phyloP scores from a whole-genome alignment of 2,329 filamentous ascomycete species.

The Ophiocordyceps unilateralis region DNA sequence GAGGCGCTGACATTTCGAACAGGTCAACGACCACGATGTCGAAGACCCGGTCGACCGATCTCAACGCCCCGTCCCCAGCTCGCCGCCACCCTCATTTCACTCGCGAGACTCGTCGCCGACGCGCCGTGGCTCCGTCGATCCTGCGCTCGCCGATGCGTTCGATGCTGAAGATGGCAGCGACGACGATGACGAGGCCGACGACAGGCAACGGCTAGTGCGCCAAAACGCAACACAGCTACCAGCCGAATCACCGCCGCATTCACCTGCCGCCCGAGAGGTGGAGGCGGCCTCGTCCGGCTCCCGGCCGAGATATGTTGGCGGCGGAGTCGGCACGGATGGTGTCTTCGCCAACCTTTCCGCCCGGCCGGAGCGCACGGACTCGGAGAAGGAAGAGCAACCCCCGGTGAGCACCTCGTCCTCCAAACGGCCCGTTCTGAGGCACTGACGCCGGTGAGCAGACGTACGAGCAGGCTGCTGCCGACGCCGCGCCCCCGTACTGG shows the following conservation, averaged over 20 bases:
- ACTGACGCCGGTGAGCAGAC: slow-evolving; percentile 41
- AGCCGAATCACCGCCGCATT: neutral
- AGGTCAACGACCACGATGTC: slow-evolving; percentile 44
- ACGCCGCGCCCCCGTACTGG: slow-evolving; percentile 95
- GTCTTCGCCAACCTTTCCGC: slow-evolving; percentile 93
- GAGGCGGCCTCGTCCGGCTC: slow-evolving; percentile 15
- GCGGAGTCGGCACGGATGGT: slow-evolving; percentile 70
- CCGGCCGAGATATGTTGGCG: slow-evolving; percentile 41
- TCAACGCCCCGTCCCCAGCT: slow-evolving; percentile 30
- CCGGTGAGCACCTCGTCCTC: slow-evolving; percentile 47
- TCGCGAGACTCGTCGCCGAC: slow-evolving; percentile 53
- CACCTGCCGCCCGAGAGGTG: neutral
- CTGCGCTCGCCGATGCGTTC: slow-evolving; percentile 84
- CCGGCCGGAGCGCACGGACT: slow-evolving; percentile 67
- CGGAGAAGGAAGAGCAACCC: slow-evolving; percentile 74
- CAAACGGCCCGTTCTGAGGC: slow-evolving; percentile 1
- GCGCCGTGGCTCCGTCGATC: slow-evolving; percentile 38
- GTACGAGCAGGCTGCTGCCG: slow-evolving; percentile 94
- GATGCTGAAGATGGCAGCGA: slow-evolving; percentile 65
- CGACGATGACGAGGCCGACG: slow-evolving; percentile 48
- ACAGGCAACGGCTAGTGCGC: slow-evolving; percentile 73
- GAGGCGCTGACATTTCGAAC: slow-evolving; percentile 2
- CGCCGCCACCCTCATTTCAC: slow-evolving; percentile 70
- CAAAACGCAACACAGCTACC: slow-evolving; percentile 26
- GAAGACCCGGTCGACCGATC: slow-evolving; percentile 25